Evolutionary conservation across 2,329 filamentous ascomycete genomes (phyloP), one percentile per base, ranked within the genome.

Genomic region (Verticillium dahliae): DNA sequence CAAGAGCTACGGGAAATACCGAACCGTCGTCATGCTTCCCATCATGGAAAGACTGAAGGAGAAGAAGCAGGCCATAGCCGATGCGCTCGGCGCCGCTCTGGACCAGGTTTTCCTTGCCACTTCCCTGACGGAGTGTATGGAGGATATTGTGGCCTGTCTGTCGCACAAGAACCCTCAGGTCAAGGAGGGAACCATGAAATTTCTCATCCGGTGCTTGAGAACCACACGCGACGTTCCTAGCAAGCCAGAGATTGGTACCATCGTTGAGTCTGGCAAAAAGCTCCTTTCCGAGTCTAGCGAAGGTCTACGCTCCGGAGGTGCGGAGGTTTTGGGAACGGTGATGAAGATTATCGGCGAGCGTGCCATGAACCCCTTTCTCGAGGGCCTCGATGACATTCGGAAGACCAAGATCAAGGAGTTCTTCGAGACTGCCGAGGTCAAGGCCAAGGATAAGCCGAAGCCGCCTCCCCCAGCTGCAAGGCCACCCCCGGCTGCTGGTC

Each of bases 331-430:
- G 3, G 95, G 96, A 65, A 97, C 93, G 0, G 76, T 99, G 58
- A 98, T 97, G 95, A 99, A 98, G 78, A 98, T 99, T 61, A 91
- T 98, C 78, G 94, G 95, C 52, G 96, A 99, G 75, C 87, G 95
- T 62, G 91, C 91, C 59, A 99, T 99, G 95, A 92, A 90, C 54
- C 90, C 91, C 9, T 90, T 96, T 72, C 78, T 99, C 15, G 94
- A 97, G 65, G 92, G 92, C 3, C 81, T 99, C 2, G 95, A 99
- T 71, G 95, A 99, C 31, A 98, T 98, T 67, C 86, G 93, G 64
- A 98, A 97, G 78, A 90, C 83, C 65, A 99, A 97, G 75, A 90
- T 98, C 73, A 97, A 96, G 78, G 95, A 99, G 73, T 98, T 87
- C 73, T 90, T 88, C 63, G 90, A 94, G 61, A 82, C 84, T 0